Base-by-base conservation (phyloP, 1,139 yeast species). In the Diutina scorzettiae region DNA sequence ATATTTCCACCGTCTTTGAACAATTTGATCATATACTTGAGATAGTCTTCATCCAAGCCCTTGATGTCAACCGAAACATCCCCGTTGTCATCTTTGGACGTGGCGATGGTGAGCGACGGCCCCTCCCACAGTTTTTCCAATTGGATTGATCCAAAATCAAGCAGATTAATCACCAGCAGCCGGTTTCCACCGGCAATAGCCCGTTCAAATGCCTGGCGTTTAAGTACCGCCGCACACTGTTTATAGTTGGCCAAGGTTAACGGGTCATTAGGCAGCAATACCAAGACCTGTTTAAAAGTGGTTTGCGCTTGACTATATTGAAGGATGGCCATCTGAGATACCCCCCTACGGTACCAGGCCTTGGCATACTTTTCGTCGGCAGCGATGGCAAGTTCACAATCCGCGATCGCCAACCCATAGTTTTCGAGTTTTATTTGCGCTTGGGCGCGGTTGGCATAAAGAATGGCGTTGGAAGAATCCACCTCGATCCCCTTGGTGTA, bases 391-490 rank as follows among this genome's bases (percentile, higher is more conserved):
- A 63, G 61, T 32, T 80, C 73, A 51, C 95, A 81, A 57, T 89
- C 96, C 16, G 62, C 66, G 4, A 89, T 73, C 1, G 96, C 95
- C 41, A 76, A 69, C 2, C 96, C 97, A 58, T 82, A 89, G 52
- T 79, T 81, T 56, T 91, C 98, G 44, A 80, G 61, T 56, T 85
- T 84, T 55, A 89, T 77, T 51, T 87, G 81, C 1, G 86, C 95
- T 48, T 86, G 94, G 0, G 98, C 96, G 48, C 96, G 69, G 62
- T 91, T 91, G 25, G 96, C 79, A 57, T 65, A 84, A 54, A 78
- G 81, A 17, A 89, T 76, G 1, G 93, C 84, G 47, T 81, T 77
- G n/a, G 65, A 53, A 5, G 74, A 63, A 51, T 82, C 82, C 19
- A 80, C 55, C 34, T 71, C 79, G 42, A 89, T 83, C n/a, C 96